These are phyloP conservation scores for Nicotiana knightiana DNA, from an alignment of 257 asterid species.

Conservation along the genomic window DNA sequence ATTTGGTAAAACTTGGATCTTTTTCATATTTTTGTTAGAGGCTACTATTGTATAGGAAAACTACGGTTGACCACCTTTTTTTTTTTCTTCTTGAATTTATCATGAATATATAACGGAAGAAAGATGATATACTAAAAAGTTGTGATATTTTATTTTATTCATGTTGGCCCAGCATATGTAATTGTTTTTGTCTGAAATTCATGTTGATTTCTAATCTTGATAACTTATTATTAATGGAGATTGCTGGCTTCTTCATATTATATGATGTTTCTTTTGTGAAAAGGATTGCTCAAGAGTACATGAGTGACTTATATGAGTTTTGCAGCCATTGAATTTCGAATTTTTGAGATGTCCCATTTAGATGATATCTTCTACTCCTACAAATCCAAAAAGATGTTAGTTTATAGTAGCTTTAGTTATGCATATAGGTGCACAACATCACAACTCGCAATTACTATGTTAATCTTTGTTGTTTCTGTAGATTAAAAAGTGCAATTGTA, in stretches of 20 bases:
- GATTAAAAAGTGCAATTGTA: not conserved
- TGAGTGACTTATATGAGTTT: not conserved
- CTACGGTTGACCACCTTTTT: not conserved
- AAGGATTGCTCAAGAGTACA: not conserved
- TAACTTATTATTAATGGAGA: not conserved
- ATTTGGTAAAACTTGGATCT: too few species aligned
- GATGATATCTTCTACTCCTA: not conserved
- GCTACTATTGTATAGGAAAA: not conserved
- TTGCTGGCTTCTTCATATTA: not conserved
- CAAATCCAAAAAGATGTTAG: not conserved
- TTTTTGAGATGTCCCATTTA: not conserved
- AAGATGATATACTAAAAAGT: not conserved
- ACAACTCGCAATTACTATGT: not conserved
- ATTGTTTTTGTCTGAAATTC: not conserved
- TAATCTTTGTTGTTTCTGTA: constrained; percentile 1
- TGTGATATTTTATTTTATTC: not conserved
- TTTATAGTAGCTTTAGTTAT: not conserved
- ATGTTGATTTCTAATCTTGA: not conserved
- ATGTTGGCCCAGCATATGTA: not conserved
- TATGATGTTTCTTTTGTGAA: not conserved
- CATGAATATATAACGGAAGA: not conserved
- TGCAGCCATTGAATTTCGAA: not conserved
- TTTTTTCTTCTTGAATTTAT: not conserved
- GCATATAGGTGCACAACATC: not conserved
- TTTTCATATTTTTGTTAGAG: not conserved